Conservation (phyloP, 192 early-diverging fungal genomes). For the Coemansia sp. region DNA sequence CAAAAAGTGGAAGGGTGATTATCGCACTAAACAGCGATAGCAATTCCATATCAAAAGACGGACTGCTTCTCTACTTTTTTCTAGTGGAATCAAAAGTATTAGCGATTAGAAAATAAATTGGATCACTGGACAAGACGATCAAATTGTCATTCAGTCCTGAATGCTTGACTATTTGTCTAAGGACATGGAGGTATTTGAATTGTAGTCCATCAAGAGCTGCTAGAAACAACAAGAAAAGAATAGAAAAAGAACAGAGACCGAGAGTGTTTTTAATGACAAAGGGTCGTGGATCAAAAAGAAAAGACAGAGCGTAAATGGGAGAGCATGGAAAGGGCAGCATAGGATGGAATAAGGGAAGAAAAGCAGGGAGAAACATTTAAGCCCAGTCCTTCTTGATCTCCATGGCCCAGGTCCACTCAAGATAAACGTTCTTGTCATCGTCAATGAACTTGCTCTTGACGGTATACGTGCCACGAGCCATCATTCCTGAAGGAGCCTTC, state of each 20-base stretch:
- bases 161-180: background rate
- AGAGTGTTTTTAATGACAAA: background rate
- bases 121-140: background rate
- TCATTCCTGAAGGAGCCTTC: constrained; percentile 89
- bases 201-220: background rate
- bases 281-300: background rate
- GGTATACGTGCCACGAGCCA: constrained; percentile 89
- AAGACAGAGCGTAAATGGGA: constrained; percentile 2
- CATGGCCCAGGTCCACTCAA: constrained; percentile 83
- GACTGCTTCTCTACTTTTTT: no score
- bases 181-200: background rate
- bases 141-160: background rate
- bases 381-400: constrained; percentile 92
- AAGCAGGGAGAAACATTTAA: background rate
- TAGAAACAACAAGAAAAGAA: background rate
- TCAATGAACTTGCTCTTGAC: constrained; percentile 93
- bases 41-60: no score
- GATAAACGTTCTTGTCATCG: constrained; percentile 80
- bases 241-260: background rate
- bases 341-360: constrained; percentile 8
- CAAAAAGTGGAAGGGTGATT: background rate
- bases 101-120: background rate
- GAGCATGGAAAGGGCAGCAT: background rate
- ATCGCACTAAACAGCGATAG: no score
- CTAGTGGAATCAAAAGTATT: no score